Percentiles rank a stretch among this genome's conserved stretches.
Evolutionary conservation across 192 early-diverging fungal genomes (phyloP).

Genomic region (Coemansia sp.): DNA sequence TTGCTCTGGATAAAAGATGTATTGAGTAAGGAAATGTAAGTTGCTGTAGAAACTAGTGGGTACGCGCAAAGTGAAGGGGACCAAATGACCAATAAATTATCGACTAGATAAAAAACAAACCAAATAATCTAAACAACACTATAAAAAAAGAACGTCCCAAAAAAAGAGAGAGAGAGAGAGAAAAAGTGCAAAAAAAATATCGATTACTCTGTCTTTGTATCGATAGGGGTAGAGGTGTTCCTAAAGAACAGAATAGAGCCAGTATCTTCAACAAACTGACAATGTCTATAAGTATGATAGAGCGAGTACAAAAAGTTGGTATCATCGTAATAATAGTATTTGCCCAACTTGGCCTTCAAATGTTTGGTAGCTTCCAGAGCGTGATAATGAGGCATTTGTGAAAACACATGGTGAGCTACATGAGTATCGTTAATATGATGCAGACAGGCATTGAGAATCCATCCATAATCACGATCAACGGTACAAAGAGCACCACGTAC

Average conservation of each 20-base stretch:
- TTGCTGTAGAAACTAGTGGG: too few species aligned
- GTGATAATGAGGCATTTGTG: conserved; percentile 97
- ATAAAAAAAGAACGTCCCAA: conserved; percentile 4
- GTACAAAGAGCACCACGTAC: conserved; percentile 86
- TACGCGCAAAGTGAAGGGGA: too few species aligned
- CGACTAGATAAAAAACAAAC: too few species aligned
- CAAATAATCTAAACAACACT: too few species aligned
- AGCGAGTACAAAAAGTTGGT: conserved; percentile 65
- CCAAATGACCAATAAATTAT: too few species aligned
- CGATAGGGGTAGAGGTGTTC: conserved; percentile 34
- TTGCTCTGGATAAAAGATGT: too few species aligned
- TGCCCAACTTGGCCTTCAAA: conserved; percentile 75
- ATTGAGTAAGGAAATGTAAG: too few species aligned
- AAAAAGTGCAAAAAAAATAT: background rate
- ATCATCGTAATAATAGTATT: conserved; percentile 74
- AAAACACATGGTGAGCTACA: conserved; percentile 94
- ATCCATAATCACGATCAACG: conserved; percentile 87
- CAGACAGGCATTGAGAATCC: conserved; percentile 77
- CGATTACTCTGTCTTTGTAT: too few species aligned
- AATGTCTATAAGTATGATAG: conserved; percentile 64
- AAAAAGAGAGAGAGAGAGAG: background rate
- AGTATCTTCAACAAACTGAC: conserved; percentile 92
- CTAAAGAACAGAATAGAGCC: conserved; percentile 70
- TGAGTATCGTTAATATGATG: conserved; percentile 86
- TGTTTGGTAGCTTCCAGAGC: conserved; percentile 81